Percentiles rank a stretch among this genome's conserved stretches.
These are phyloP conservation scores for Cutaneotrichosporon daszewskae DNA, from an alignment of 1,284 basidiomycete species.

Conservation along the genomic window DNA sequence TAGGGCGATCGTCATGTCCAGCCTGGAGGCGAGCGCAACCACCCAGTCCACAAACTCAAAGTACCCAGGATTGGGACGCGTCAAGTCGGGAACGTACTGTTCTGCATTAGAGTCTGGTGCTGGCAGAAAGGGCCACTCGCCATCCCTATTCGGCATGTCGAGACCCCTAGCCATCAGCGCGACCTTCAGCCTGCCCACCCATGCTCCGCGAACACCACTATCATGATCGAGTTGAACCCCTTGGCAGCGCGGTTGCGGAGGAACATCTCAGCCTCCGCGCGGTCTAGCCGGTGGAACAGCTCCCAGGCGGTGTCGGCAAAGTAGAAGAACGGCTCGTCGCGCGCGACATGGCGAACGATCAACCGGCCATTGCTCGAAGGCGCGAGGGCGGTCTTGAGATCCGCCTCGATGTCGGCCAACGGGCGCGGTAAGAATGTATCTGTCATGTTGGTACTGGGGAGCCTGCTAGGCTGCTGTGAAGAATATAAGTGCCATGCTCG, in stretches of 20 bases:
- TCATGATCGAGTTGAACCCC: slow-evolving; percentile 20
- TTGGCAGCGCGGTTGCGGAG: slow-evolving; percentile 17
- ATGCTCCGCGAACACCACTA: slow-evolving; percentile 19
- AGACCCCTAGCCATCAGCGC: no score
- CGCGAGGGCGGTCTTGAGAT: not conserved
- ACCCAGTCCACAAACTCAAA: slow-evolving; percentile 16
- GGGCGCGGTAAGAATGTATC: no score
- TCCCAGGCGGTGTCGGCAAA: slow-evolving; percentile 28
- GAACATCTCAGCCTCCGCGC: slow-evolving; percentile 17
- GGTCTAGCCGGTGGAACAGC: slow-evolving; percentile 17
- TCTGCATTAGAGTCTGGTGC: slow-evolving; percentile 1
- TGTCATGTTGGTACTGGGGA: no score
- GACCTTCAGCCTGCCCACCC: no score
- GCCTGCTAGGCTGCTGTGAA: no score
- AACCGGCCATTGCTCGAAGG: not conserved
- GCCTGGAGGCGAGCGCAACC: slow-evolving; percentile 8
- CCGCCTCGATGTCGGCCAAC: no score
- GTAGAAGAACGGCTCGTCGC: slow-evolving; percentile 17
- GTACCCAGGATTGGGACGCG: slow-evolving; percentile 12
- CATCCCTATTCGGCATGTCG: slow-evolving; percentile 16
- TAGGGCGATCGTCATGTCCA: slow-evolving; percentile 14
- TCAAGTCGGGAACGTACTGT: slow-evolving; percentile 5
- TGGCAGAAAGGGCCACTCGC: slow-evolving; percentile 19
- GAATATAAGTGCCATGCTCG: no score
- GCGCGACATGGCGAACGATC: slow-evolving; percentile 4